Base-by-base conservation (phyloP, 129 eudicot species). In the Chrysanthemum makinoi region DNA sequence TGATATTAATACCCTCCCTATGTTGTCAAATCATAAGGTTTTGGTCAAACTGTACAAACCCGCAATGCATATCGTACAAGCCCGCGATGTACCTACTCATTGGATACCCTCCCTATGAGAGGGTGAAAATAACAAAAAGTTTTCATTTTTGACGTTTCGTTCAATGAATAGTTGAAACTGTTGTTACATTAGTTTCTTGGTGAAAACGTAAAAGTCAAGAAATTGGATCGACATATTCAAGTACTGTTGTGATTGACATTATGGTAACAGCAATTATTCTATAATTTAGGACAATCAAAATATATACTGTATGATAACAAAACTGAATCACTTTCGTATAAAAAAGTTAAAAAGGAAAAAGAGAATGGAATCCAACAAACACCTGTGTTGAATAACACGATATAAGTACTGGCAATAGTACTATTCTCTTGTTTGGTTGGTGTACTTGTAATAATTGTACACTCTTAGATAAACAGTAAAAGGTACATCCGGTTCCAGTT, bases 381-480 rank as follows among this genome's bases (percentile, higher is more conserved):
- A 66, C 79, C 55, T 44, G 79, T 75, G 79, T 55, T 53, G 72
- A 65, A 54, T 19, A 68, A 65, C 49, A 74, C 72, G 72, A 43
- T 43, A 65, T 15, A 46, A 44, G 72, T 75, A 59, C 62, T 5
- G 59, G 75, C 10, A 47, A 11, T 33, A 62, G 65, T 9, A 59
- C 5, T 66, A 44, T 22, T 65, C 6, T 43, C 46, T 6, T 39
- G 26, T 9, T 2, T 57, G 66, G 47, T 48, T 58, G 68, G 22
- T 62, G 76, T 62, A 62, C 70, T 22, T 77, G 80, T 69, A 77
- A 77, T 77, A 35, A 77, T 77, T 62, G 66, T 26, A 77, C 71
- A 77, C 81, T 70, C 76, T 69, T 51, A 77, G 81, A 70, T 77
- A 58, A 77, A 63, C 76, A 77, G 70, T 52, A 60, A 19, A 3